Evolutionary conservation across 805 yeast species (phyloP).

Genomic region (Ogataea zsoltii): DNA sequence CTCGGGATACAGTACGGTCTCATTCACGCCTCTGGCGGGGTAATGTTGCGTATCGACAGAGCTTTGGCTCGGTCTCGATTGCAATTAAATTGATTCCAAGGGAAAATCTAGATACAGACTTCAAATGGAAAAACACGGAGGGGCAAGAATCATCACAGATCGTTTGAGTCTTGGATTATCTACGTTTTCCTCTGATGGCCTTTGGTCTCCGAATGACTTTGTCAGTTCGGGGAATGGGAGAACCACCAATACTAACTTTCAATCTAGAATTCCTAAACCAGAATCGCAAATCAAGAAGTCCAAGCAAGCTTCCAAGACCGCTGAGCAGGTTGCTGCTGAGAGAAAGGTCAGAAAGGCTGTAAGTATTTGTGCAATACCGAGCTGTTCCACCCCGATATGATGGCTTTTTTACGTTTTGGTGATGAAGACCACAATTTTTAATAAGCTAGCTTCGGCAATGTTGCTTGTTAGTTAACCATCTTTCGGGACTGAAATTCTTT

Average conservation of each 20-base stretch:
- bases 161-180: slow-evolving; percentile 14
- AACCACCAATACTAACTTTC: slow-evolving; percentile 22
- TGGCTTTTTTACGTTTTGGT: slow-evolving; percentile 18
- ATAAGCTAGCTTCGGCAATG: slow-evolving; percentile 73
- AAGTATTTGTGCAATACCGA: slow-evolving; percentile 54
- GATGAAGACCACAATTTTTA: slow-evolving; percentile 51
- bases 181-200: slow-evolving; percentile 36
- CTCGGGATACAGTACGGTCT: slow-evolving; percentile 21
- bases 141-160: slow-evolving; percentile 1
- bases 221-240: slow-evolving; percentile 31
- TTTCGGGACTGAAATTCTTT: slow-evolving; percentile 71
- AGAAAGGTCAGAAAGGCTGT: slow-evolving; percentile 77
- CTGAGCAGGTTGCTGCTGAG: slow-evolving; percentile 78
- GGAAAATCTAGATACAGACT: slow-evolving; percentile 27
- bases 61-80: slow-evolving; percentile 16
- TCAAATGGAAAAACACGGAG: slow-evolving; percentile 2
- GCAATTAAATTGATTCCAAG: slow-evolving; percentile 35
- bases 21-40: slow-evolving; percentile 25
- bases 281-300: slow-evolving; percentile 84
- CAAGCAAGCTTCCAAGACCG: slow-evolving; percentile 74
- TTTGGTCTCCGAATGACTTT: slow-evolving; percentile 30
- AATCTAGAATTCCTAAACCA: slow-evolving; percentile 57
- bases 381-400: no score
- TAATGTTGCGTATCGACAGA: slow-evolving; percentile 25
- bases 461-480: slow-evolving; percentile 78